Evolutionary conservation across 345 rosid genomes (phyloP).

Genomic region (Boechera divaricarpa): DNA sequence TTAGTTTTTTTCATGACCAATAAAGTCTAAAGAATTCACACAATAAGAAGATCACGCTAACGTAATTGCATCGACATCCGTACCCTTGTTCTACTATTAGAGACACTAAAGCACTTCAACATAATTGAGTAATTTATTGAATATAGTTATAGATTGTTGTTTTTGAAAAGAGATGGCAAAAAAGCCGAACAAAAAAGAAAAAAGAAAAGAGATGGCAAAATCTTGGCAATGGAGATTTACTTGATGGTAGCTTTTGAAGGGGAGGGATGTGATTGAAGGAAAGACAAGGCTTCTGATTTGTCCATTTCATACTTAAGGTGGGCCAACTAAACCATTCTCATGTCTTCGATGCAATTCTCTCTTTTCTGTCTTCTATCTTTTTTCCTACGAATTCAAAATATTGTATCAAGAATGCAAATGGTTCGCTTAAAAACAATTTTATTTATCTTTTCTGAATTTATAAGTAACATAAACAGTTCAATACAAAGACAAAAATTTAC

Average conservation of each 20-base stretch:
- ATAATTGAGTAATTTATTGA: not conserved
- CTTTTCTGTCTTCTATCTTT: not conserved
- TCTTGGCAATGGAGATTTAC: constrained; percentile 31
- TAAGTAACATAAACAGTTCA: not conserved
- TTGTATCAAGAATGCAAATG: constrained; percentile 1
- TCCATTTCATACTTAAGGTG: constrained; percentile 46
- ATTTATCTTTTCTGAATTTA: not conserved
- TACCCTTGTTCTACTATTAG: not conserved
- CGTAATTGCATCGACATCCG: not conserved
- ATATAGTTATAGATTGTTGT: not conserved
- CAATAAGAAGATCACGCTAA: not conserved
- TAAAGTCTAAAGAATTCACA: not conserved
- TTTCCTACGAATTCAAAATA: constrained; percentile 3
- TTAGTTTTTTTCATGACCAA: not conserved
- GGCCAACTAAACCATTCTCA: constrained; percentile 37
- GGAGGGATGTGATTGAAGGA: constrained; percentile 40
- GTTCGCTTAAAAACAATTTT: not conserved
- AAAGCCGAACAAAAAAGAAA: not conserved
- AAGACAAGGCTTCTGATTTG: constrained; percentile 46
- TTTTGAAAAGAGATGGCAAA: constrained; percentile 23
- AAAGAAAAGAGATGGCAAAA: constrained; percentile 27
- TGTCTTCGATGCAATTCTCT: constrained; percentile 10
- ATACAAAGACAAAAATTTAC: not conserved
- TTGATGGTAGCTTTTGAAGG: constrained; percentile 42
- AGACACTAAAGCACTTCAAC: not conserved